A percentile compares a stretch with the other conserved stretches of the same genome.
phyloP scores from a whole-genome alignment of 257 asterid genomes.

The Mitragyna speciosa region DNA sequence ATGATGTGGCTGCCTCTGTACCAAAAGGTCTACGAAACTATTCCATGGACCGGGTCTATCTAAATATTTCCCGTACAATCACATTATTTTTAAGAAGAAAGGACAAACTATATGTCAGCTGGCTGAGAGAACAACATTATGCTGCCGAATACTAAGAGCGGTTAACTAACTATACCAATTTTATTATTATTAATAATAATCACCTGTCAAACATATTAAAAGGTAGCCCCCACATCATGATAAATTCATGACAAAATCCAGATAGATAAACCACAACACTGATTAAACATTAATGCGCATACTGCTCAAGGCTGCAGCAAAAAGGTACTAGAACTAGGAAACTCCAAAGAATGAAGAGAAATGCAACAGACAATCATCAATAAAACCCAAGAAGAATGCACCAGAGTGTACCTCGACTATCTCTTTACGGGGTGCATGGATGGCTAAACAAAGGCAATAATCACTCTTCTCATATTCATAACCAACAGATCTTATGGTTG shows the following conservation, averaged over 20 bases:
- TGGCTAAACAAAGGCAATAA: constrained; percentile 85
- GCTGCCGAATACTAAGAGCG: background rate
- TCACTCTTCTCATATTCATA: constrained; percentile 62
- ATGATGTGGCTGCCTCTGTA: too few relatives aligned
- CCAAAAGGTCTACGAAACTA: too few relatives aligned
- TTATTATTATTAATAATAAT: background rate
- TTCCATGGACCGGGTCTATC: too few relatives aligned
- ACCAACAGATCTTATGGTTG: constrained; percentile 35
- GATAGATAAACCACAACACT: background rate
- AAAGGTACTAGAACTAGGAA: background rate
- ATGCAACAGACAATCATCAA: background rate
- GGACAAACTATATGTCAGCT: background rate
- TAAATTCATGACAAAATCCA: background rate
- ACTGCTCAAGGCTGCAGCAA: background rate
- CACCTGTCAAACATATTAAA: background rate
- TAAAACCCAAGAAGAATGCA: background rate
- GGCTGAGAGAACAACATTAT: background rate
- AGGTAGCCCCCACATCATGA: background rate
- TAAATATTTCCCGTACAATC: background rate
- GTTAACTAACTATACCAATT: background rate
- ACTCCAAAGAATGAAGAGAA: background rate
- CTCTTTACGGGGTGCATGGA: constrained; percentile 96
- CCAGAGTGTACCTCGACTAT: constrained; percentile 74
- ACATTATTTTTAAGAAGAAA: background rate
- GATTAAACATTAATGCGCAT: background rate